Evolutionary conservation across 2,329 filamentous ascomycete species (phyloP).

Genomic region (Colletotrichum lentis): DNA sequence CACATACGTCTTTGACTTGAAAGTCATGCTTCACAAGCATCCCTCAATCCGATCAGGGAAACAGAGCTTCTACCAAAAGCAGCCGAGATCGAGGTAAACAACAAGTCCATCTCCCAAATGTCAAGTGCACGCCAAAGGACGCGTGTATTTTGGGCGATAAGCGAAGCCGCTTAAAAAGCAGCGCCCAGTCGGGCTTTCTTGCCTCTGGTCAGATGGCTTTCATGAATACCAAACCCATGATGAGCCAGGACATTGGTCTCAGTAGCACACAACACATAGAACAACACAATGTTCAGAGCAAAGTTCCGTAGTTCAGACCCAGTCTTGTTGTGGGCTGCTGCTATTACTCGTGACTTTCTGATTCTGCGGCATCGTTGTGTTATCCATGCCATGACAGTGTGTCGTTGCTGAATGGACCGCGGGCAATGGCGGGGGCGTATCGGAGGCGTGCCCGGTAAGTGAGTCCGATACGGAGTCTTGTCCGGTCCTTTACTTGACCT

Average conservation of each 20-base stretch:
- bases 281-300: background rate
- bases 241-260: background rate
- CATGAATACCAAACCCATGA: too few species aligned
- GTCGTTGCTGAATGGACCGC: background rate
- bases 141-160: too few species aligned
- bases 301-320: background rate
- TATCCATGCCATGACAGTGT: too few species aligned
- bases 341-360: too few species aligned
- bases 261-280: background rate
- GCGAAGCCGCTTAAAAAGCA: background rate
- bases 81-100: background rate
- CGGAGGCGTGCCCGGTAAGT: slow-evolving; percentile 34
- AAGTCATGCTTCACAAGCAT: background rate
- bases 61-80: background rate
- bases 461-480: slow-evolving; percentile 28
- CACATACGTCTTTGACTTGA: background rate
- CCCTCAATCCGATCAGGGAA: background rate
- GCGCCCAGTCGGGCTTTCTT: background rate
- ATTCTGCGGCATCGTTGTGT: background rate
- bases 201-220: too few species aligned
- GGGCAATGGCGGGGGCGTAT: slow-evolving; percentile 21
- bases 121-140: background rate
- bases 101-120: background rate
- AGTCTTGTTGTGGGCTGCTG: too few species aligned
- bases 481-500: slow-evolving; percentile 21